These are phyloP conservation scores for Trichoderma sp. DNA, from an alignment of 2,329 filamentous ascomycete species.

Conservation along the genomic window DNA sequence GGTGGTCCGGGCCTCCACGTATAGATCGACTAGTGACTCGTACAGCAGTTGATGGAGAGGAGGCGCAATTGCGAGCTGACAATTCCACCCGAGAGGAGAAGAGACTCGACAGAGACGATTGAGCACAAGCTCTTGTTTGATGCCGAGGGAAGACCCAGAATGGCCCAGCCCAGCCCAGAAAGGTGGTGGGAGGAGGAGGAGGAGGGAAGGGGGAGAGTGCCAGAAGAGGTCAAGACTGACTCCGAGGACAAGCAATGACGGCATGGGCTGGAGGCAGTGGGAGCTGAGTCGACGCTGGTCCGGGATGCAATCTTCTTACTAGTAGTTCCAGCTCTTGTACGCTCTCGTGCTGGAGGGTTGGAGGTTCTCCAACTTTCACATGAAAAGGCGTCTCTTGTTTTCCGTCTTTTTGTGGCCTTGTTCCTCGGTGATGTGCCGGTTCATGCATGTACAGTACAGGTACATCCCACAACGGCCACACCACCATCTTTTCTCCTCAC, in stretches of 20 bases:
- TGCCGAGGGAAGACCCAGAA: conserved; percentile 11
- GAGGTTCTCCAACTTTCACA: conserved; percentile 6
- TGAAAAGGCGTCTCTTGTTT: neutral
- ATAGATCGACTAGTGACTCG: neutral
- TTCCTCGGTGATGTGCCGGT: neutral
- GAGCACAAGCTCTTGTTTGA: conserved; percentile 5
- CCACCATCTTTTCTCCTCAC: conserved; percentile 18
- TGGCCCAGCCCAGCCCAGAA: neutral
- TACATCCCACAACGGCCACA: neutral
- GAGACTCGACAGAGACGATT: neutral
- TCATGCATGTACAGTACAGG: conserved; percentile 3
- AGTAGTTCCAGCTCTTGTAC: neutral
- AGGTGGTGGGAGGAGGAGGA: neutral
- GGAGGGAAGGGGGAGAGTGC: conserved; percentile 1
- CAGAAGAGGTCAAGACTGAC: conserved; percentile 4
- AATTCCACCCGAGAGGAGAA: conserved; percentile 1
- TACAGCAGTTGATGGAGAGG: neutral
- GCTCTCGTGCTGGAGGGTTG: neutral
- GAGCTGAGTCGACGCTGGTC: conserved; percentile 2
- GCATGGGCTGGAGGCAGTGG: conserved; percentile 17
- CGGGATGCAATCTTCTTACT: neutral
- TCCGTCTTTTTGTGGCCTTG: neutral
- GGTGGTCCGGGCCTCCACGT: conserved; percentile 7
- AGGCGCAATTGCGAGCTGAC: conserved; percentile 17
- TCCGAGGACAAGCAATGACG: conserved; percentile 12